Conservation (phyloP, 2,329 filamentous ascomycete species). For the Paecilomyces niveus region DNA sequence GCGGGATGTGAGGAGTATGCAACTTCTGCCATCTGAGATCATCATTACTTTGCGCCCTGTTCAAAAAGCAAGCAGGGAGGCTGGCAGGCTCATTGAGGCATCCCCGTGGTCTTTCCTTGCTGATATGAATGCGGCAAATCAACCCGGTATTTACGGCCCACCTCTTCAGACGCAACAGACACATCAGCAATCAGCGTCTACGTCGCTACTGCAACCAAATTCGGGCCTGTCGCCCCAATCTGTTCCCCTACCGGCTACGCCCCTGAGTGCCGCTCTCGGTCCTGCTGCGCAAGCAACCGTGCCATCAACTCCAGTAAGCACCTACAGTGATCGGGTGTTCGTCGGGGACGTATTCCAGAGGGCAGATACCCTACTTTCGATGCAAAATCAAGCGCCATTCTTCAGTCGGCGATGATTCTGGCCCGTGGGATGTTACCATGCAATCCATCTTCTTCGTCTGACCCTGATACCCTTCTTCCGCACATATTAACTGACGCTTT, state of each 20-base stretch:
- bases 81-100: conserved; percentile 61
- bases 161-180: conserved; percentile 24
- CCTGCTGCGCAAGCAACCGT: conserved; percentile 87
- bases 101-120: conserved; percentile 57
- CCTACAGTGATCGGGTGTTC: conserved; percentile 43
- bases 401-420: conserved; percentile 30
- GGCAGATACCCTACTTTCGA: conserved; percentile 41
- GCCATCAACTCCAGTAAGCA: conserved; percentile 51
- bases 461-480: not conserved
- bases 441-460: not conserved
- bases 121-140: conserved; percentile 29
- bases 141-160: conserved; percentile 27
- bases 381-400: conserved; percentile 35
- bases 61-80: conserved; percentile 76
- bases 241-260: conserved; percentile 69
- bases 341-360: conserved; percentile 44
- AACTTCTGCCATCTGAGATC: conserved; percentile 56
- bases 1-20: conserved; percentile 39
- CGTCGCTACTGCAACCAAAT: conserved; percentile 13
- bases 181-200: conserved; percentile 24
- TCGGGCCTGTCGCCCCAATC: conserved; percentile 38
- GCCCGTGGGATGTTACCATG: not conserved
- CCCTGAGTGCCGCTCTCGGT: conserved; percentile 79
- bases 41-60: conserved; percentile 69
- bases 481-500: not conserved